Percentiles rank a stretch among this genome's conserved stretches.
phyloP scores from a whole-genome alignment of 768 basidiomycete species.

The Baorangia bicolor region DNA sequence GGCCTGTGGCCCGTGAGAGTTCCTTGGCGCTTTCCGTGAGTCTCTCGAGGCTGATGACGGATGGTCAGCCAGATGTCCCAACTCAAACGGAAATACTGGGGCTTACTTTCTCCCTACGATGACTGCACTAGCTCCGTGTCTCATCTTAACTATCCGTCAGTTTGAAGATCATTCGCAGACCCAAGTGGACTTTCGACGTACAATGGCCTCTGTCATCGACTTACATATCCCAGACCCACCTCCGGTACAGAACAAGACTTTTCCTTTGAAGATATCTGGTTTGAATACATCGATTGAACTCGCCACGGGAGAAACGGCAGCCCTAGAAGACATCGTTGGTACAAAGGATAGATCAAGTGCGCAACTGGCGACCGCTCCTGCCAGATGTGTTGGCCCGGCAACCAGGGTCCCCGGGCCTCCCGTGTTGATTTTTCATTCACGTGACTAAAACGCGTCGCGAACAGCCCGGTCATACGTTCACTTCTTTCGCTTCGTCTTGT shows the following conservation, averaged over 20 bases:
- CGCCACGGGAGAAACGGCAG: conserved; percentile 45
- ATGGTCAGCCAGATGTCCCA: conserved; percentile 1
- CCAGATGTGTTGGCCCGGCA: neutral
- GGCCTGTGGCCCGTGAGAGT: conserved; percentile 68
- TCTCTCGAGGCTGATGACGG: conserved; percentile 58
- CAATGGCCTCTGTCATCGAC: conserved; percentile 80
- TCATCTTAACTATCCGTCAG: conserved; percentile 52
- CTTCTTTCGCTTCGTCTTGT: neutral
- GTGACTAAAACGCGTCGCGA: conserved; percentile 17
- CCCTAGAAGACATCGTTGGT: conserved; percentile 37
- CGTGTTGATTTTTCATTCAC: conserved; percentile 22
- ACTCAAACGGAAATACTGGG: neutral
- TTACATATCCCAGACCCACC: conserved; percentile 93
- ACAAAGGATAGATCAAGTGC: neutral
- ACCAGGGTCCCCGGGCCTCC: neutral
- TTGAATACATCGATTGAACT: conserved; percentile 69
- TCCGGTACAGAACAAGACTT: conserved; percentile 89
- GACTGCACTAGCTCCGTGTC: conserved; percentile 74
- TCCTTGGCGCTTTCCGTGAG: conserved; percentile 67
- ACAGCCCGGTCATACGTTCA: neutral
- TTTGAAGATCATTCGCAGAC: neutral
- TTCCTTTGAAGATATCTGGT: conserved; percentile 81
- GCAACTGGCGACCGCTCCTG: too few species aligned
- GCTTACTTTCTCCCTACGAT: conserved; percentile 89
- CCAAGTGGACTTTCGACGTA: conserved; percentile 37